Base-by-base conservation (phyloP, 345 rosid genomes). In the Lumnitzera littorea region DNA sequence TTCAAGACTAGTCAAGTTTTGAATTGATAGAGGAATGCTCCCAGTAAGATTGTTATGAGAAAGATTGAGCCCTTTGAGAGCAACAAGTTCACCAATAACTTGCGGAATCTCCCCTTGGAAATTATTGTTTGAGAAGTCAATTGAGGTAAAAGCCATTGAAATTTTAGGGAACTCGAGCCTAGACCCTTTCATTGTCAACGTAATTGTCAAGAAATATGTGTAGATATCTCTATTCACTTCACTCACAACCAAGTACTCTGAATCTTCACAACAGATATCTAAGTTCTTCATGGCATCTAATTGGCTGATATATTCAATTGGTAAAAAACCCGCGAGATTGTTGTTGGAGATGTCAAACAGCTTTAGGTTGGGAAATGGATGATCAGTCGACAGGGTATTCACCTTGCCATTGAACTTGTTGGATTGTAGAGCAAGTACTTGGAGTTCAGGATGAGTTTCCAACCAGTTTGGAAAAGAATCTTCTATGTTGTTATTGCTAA, bases 401-500 rank as follows among this genome's bases (percentile, higher is more conserved):
- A 72, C 1, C 11, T 14, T 12, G 12, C 83, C 74, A 3, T 69
- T 36, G 2, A 81, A 46, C 3, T 31, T 68, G 51, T 74, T 78
- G 7, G 70, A 71, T 0, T 56, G 2, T 9, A 74, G n/a, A 13
- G 51, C 23, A 48, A 79, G 75, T 15, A 68, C 70, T 41, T 70
- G 64, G 5, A 74, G 59, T 0, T 8, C 4, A 1, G 62, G 58
- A 4, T 76, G 77, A 52, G 51, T 10, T 62, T 11, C 74, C 59
- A 71, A 63, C 77, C 75, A 73, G 47, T 6, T 3, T 0, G 74
- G 81, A 15, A 81, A 74, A 4, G 43, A 56, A 50, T 52, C 77
- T 2, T 65, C 48, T 4, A 78, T 53, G 23, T 43, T 49, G 13
- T 76, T 81, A 58, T 73, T 67, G 2, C 69, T 64, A 7, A 82